Evolutionary conservation across 805 yeast species (phyloP), one percentile per base, ranked within the genome.

Genomic region (Cyberlindnera lachancei): DNA sequence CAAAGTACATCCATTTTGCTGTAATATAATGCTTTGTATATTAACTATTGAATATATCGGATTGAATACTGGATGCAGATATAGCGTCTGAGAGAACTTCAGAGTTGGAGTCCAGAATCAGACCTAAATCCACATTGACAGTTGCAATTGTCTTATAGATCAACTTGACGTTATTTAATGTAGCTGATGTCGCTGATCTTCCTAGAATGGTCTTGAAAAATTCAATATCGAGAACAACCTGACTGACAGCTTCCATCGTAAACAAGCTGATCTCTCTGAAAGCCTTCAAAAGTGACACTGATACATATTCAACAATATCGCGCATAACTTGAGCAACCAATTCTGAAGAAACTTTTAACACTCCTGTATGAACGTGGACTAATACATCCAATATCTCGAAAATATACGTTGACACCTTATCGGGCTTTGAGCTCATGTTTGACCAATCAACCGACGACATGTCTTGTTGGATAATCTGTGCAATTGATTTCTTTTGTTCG

Each of bases 191-290:
- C 3, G 39, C 41, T 7, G 48, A 38, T 27, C 37, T 44, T 1
- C 54, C 55, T 6, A 48, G 27, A 24, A 49, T 28, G 9, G 45
- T 53, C 29, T 65, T 61, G 47, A 73, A 61, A 42, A 74, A 73
- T 44, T 71, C 73, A 18, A 74, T 45, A 43, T 75, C 82, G 4
- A 75, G 66, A 0, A 68, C 59, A 3, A 66, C 59, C 48, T 75
- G 81, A 33, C 68, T 52, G 25, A 68, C 50, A 2, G 76, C 77
- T 21, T 61, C 66, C 7, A 62, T 52, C 1, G 72, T 63, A 24
- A 72, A 59, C 11, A 53, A 48, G 20, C 71, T 73, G 7, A 70
- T 46, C 20, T 60, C 67, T 17, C 70, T 63, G 37, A 60, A 57
- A 23, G 36, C 56, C 36, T 57, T 64, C 48, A 61, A 51, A n/a